Conservation (phyloP, 2,329 filamentous ascomycete species). For the Trichoderma endophyticum region DNA sequence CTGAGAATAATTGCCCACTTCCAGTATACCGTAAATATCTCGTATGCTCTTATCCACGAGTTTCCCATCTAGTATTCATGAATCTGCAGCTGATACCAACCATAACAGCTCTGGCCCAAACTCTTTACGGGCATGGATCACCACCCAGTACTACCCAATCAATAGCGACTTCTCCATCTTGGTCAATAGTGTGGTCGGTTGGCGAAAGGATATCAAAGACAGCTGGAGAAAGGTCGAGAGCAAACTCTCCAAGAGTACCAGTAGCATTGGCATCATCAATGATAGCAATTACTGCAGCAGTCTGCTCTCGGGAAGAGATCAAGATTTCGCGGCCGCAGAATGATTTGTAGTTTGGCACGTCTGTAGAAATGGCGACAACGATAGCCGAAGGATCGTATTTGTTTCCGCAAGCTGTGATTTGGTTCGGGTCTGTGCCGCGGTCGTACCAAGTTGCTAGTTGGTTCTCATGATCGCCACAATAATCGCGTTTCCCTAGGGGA, state of each 20-base stretch:
- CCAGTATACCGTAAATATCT: not conserved
- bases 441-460: slow-evolving; percentile 2
- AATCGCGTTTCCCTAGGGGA: not conserved
- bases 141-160: not conserved
- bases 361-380: slow-evolving; percentile 1
- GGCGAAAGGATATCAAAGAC: slow-evolving; percentile 4
- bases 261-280: not conserved
- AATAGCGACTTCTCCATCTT: not conserved
- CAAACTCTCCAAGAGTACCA: not conserved
- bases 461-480: not conserved
- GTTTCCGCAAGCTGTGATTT: not conserved
- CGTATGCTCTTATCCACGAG: not conserved
- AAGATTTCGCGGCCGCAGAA: not conserved
- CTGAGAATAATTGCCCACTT: not conserved
- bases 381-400: not conserved
- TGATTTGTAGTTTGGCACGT: not conserved
- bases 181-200: not conserved
- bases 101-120: no score
- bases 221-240: not conserved
- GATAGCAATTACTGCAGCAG: not conserved
- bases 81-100: not conserved
- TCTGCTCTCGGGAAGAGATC: not conserved
- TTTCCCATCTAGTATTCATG: not conserved
- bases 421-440: not conserved
- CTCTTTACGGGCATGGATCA: not conserved